phyloP scores from a whole-genome alignment of 1,139 yeast species.

The Scheffersomyces insectosa region DNA sequence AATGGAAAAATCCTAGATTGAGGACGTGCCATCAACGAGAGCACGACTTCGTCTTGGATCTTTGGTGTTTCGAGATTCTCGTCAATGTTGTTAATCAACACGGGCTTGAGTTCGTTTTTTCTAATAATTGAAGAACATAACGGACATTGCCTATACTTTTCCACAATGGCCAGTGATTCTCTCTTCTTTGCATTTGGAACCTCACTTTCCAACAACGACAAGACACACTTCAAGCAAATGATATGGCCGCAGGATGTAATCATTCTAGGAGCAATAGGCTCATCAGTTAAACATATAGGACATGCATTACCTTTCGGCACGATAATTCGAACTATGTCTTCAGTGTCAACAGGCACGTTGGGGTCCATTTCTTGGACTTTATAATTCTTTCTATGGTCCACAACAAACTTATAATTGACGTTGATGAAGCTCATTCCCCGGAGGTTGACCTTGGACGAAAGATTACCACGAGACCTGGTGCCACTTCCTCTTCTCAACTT shows the following conservation, averaged over 20 bases:
- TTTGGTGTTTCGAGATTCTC: conserved; percentile 62
- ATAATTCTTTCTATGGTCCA: conserved; percentile 61
- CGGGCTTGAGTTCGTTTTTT: conserved; percentile 66
- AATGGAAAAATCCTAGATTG: conserved; percentile 60
- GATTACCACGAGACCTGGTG: conserved; percentile 1
- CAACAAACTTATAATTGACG: conserved; percentile 81
- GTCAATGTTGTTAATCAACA: conserved; percentile 55
- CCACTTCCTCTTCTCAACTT: conserved; percentile 17
- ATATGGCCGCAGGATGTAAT: conserved; percentile 87
- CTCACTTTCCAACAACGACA: conserved; percentile 68
- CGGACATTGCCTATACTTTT: conserved; percentile 76
- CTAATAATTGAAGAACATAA: conserved; percentile 72
- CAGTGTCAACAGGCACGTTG: conserved; percentile 65
- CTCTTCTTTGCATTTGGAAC: conserved; percentile 40
- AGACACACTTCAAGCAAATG: conserved; percentile 78
- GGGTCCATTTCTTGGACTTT: conserved; percentile 66
- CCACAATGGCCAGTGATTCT: conserved; percentile 41
- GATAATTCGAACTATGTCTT: conserved; percentile 67
- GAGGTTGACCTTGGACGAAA: conserved; percentile 35
- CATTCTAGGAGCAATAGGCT: conserved; percentile 92
- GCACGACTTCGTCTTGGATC: conserved; percentile 56
- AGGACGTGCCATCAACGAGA: conserved; percentile 75
- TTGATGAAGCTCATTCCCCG: conserved; percentile 78
- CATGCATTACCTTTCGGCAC: conserved; percentile 78
- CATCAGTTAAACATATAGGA: conserved; percentile 87